These are phyloP conservation scores for Melastoma malabathricum DNA, from an alignment of 345 rosid species.

Conservation along the genomic window DNA sequence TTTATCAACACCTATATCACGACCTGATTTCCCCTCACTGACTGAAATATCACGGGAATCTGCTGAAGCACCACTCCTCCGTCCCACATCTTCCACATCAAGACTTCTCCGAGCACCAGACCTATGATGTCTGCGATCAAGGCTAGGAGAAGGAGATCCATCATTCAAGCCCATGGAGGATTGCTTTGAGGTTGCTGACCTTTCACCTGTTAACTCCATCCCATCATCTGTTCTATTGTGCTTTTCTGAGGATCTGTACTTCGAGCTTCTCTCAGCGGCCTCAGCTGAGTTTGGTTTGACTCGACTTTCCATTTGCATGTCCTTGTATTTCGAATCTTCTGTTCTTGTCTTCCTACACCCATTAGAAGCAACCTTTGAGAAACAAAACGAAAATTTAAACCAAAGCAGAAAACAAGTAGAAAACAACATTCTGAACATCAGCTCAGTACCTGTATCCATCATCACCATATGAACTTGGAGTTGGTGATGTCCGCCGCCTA, in stretches of 20 bases:
- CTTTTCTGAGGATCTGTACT: constrained; percentile 48
- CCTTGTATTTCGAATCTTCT: constrained; percentile 40
- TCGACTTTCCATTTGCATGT: constrained; percentile 36
- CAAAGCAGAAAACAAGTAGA: no score
- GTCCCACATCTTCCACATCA: constrained; percentile 62
- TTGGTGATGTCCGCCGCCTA: constrained; percentile 37
- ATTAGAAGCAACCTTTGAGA: constrained; percentile 1
- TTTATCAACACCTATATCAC: constrained; percentile 44
- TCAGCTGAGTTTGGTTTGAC: constrained; percentile 15
- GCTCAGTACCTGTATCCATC: constrained; percentile 58
- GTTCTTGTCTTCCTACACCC: constrained; percentile 33
- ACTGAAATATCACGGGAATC: constrained; percentile 42
- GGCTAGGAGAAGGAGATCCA: constrained; percentile 62
- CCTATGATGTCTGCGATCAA: constrained; percentile 65
- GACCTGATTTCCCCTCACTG: constrained; percentile 36
- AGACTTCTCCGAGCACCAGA: constrained; percentile 42
- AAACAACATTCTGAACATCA: no score
- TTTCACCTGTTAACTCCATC: constrained; percentile 53
- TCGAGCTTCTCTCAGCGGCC: constrained; percentile 40
- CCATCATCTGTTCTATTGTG: constrained; percentile 50
- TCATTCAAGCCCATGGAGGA: constrained; percentile 54
- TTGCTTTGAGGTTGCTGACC: constrained; percentile 60
- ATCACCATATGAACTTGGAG: constrained; percentile 41
- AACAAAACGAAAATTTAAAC: no score
- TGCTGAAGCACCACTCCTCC: constrained; percentile 38